These are phyloP conservation scores for Pseudodiploospora longispora DNA, from an alignment of 2,329 filamentous ascomycete genomes.

Conservation along the genomic window DNA sequence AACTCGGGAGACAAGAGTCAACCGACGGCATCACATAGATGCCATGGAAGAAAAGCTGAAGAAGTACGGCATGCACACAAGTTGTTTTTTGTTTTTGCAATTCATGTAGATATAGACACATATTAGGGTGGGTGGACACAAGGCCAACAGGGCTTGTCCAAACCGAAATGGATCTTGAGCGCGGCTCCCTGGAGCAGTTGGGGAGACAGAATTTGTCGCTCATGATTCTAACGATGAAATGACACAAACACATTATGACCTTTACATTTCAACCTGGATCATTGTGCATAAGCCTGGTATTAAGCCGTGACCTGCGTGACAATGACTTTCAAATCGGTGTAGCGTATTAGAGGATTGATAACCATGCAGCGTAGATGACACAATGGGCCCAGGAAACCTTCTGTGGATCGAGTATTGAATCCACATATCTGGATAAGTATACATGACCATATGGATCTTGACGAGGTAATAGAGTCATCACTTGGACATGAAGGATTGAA, in stretches of 20 bases:
- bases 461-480: too few species aligned
- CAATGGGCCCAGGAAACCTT: too few species aligned
- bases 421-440: too few species aligned
- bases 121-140: slow-evolving; percentile 9
- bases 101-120: slow-evolving; percentile 16
- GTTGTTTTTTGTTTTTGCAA: slow-evolving; percentile 9
- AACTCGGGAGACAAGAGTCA: background rate
- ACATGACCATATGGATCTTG: too few species aligned
- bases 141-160: slow-evolving; percentile 9
- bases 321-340: too few species aligned
- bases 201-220: slow-evolving; percentile 16
- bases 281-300: too few species aligned
- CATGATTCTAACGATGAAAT: slow-evolving; percentile 24
- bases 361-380: too few species aligned
- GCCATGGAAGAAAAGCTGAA: background rate
- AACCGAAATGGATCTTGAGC: slow-evolving; percentile 15
- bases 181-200: slow-evolving; percentile 10
- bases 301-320: too few species aligned
- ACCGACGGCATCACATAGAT: background rate
- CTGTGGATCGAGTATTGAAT: too few species aligned
- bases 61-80: background rate
- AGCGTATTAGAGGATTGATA: too few species aligned
- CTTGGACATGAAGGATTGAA: too few species aligned
- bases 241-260: slow-evolving; percentile 20
- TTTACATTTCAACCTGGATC: too few species aligned